Evolutionary conservation across 768 basidiomycete genomes (phyloP), one percentile per base, ranked within the genome.

Genomic region (Cyclocybe cylindracea): DNA sequence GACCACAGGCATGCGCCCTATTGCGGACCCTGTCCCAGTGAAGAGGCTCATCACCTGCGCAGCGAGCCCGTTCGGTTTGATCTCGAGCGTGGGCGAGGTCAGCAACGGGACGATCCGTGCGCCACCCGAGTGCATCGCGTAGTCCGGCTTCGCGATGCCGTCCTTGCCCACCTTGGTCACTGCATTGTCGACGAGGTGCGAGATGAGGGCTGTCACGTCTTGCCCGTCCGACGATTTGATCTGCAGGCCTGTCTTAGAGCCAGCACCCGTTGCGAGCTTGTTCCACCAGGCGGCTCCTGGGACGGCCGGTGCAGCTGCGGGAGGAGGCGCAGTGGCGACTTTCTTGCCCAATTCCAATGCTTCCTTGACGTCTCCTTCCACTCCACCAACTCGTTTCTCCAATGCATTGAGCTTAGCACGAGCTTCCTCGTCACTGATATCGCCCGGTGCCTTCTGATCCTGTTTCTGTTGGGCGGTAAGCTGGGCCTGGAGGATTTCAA

Each of bases 1-100:
- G 0, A 83, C 88, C 44, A 93, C 83, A 1, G 96, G 94, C 1
- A 91, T 82, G 11, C 85, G 83, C n/a, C 92, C 94, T 39, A 85
- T 68, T 38, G 83, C 75, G 57, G 78, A 76, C 14, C 81, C 83
- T 39, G 76, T 75, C 34, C 87, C 87, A 0, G 86, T 85, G 60
- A 90, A 58, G 52, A 82, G 69, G 11, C 84, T 74, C 16, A 83
- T 46, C 19, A 87, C 54, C 16, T 83, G 73, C 5, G 74, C 70
- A 4, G 71, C 68, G 51, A 86, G 51, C 2, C 74, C 77, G 4
- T 69, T 63, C 0, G 87, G 85, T 19, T 73, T 74, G 50, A 92
- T 69, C 59, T 89, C 85, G 50, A 86, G 80, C 5, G 92, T 90
- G n/a, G 78, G 75, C 38, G 87, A 87, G 1, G 96, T 98, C 53